Percentiles rank a stretch among this genome's conserved stretches.
phyloP scores from a whole-genome alignment of 2,329 filamentous ascomycete species.

The Lasiodiplodia citricola region DNA sequence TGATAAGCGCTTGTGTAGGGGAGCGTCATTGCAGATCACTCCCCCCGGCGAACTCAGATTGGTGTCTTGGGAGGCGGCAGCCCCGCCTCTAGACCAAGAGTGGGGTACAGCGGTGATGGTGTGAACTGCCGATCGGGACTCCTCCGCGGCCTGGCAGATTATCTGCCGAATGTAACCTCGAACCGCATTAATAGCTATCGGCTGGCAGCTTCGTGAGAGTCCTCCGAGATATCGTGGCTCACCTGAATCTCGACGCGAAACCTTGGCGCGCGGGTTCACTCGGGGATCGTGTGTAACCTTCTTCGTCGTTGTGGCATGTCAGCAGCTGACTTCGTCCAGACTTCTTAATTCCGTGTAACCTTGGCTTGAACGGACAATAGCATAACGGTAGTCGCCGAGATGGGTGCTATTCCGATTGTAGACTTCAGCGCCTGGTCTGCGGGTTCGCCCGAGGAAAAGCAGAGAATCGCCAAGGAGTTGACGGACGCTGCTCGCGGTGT shows the following conservation, averaged over 20 bases:
- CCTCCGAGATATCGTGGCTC: background rate
- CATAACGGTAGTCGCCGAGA: background rate
- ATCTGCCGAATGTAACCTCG: conserved; percentile 18
- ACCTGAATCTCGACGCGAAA: background rate
- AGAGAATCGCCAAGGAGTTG: conserved; percentile 43
- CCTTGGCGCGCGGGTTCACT: background rate
- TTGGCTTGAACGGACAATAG: background rate
- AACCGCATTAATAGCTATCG: conserved; percentile 12
- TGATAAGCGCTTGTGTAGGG: conserved; percentile 19
- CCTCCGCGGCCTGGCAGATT: background rate
- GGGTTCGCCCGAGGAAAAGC: conserved; percentile 36
- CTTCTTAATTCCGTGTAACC: background rate
- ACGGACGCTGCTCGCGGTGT: conserved; percentile 50
- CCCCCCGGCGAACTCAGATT: background rate
- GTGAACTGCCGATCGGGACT: background rate
- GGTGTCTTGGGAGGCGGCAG: conserved; percentile 7
- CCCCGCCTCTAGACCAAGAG: conserved; percentile 21
- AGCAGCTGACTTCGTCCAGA: conserved; percentile 2
- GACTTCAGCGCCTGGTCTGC: conserved; percentile 46
- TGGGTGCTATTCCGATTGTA: conserved; percentile 44
- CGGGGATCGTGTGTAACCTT: background rate
- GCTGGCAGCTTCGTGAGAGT: background rate
- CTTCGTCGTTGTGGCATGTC: background rate
- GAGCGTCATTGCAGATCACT: conserved; percentile 10
- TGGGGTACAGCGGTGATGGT: conserved; percentile 10